These are phyloP conservation scores for Stemphylium beticola DNA, from an alignment of 2,329 filamentous ascomycete genomes.

Conservation along the genomic window DNA sequence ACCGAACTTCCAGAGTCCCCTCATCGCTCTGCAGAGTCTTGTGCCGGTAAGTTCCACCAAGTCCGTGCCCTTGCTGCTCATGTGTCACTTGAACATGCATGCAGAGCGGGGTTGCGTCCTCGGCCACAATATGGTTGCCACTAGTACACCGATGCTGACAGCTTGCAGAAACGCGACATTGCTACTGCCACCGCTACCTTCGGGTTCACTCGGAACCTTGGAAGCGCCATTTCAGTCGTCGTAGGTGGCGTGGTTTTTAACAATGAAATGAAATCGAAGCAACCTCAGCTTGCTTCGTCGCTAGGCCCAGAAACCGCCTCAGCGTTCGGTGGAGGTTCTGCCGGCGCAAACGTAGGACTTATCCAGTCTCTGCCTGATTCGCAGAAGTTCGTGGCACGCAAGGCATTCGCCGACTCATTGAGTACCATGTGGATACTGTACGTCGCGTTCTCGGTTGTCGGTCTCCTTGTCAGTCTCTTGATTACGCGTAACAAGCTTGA, in stretches of 20 bases:
- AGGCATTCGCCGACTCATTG: slow-evolving; percentile 53
- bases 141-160: slow-evolving; percentile 20
- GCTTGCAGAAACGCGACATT: slow-evolving; percentile 60
- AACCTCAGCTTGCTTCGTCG: slow-evolving; percentile 54
- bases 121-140: background rate
- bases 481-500: slow-evolving; percentile 52
- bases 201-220: slow-evolving; percentile 71
- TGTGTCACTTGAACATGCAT: slow-evolving; percentile 1
- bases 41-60: slow-evolving; percentile 52
- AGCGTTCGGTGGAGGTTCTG: slow-evolving; percentile 63
- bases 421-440: slow-evolving; percentile 60
- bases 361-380: slow-evolving; percentile 60
- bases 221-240: slow-evolving; percentile 71
- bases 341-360: slow-evolving; percentile 65
- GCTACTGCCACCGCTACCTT: slow-evolving; percentile 73
- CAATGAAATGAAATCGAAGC: slow-evolving; percentile 70
- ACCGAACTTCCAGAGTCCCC: slow-evolving; percentile 71
- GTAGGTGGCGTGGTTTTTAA: slow-evolving; percentile 81
- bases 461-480: slow-evolving; percentile 49
- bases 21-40: slow-evolving; percentile 71
- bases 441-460: slow-evolving; percentile 48
- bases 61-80: background rate
- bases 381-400: slow-evolving; percentile 52
- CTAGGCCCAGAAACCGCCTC: slow-evolving; percentile 60
- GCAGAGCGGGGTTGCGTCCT: slow-evolving; percentile 6